These are phyloP conservation scores for Xylariaceae sp. DNA, from an alignment of 2,329 filamentous ascomycete species.

Conservation along the genomic window DNA sequence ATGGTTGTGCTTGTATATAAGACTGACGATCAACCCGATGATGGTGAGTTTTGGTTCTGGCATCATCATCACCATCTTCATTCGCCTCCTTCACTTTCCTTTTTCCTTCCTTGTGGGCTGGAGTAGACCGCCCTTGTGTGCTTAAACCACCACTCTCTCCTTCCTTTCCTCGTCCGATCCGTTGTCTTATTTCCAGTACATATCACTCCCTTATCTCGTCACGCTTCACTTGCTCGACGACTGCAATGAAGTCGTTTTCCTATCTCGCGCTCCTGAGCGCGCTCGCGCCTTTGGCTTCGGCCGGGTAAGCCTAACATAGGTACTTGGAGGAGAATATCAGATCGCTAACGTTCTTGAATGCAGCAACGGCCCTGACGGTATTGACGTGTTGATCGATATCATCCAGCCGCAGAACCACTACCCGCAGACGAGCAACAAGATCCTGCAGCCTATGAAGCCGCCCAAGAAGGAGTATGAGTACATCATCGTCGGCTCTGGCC, in stretches of 20 bases:
- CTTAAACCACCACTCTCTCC: constrained; percentile 6
- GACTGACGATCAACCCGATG: constrained; percentile 6
- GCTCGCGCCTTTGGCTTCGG: constrained; percentile 12
- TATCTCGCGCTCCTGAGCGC: constrained; percentile 21
- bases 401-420: constrained; percentile 20
- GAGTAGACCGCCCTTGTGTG: constrained; percentile 9
- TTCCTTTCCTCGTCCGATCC: background rate
- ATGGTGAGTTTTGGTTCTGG: background rate
- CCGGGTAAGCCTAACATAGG: constrained; percentile 8
- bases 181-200: background rate
- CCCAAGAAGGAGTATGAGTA: constrained; percentile 48
- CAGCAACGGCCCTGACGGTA: constrained; percentile 11
- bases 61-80: constrained; percentile 2
- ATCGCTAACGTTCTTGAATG: constrained; percentile 1
- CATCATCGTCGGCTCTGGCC: constrained; percentile 57
- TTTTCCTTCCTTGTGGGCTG: constrained; percentile 4
- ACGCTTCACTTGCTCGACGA: constrained; percentile 3
- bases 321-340: background rate
- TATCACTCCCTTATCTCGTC: constrained; percentile 5
- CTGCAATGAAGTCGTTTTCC: constrained; percentile 20
- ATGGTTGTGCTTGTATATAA: constrained; percentile 15
- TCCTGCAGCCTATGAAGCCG: constrained; percentile 12
- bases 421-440: constrained; percentile 19
- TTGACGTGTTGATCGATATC: constrained; percentile 19
- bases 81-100: constrained; percentile 12